Evolutionary conservation across 768 basidiomycete genomes (phyloP), one percentile per base, ranked within the genome.

Genomic region (Mycena rosella): DNA sequence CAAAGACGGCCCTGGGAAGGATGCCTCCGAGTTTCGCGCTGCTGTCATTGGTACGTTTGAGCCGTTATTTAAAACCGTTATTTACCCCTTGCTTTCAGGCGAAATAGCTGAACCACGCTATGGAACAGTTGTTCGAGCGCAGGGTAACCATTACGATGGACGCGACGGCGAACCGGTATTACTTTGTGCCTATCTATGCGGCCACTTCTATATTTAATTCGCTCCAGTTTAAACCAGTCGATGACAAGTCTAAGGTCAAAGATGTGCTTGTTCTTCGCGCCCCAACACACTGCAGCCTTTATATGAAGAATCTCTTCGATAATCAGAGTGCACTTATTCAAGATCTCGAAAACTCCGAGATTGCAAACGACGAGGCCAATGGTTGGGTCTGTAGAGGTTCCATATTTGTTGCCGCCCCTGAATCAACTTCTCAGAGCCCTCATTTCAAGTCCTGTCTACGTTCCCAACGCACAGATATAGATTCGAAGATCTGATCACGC

Each of bases 221-320:
- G 5, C 9, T 13, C 14, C 30, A 62, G 60, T 62, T 62, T 27
- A 62, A 53, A 9, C 51, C 36, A 2, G 30, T 62, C 14, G 60
- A 62, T n/a, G 60, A 62, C 42, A 53, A 62, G 13, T 22, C 49
- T 10, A 62, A 62, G 27, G 26, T 53, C 38, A 62, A 53, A 18
- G 60, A 62, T 38, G 51, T 44, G 13, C 32, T 62, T 8, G 60
- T 53, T 17, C 40, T 62, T 11, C 26, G 51, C 10, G 51, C 40
- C 8, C 60, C 60, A 0, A 42, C 60, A 0, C 27, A 17, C 11
- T 62, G 51, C 17, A 24, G 5, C 17, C 1, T 29, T 8, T n/a
- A 52, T 13, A 1, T 48, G 2, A 13, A n/a, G 3, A 34, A 48
- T 18, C 7, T 47, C 26, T 62, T 14, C n/a, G 24, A 53, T 20